Conservation (phyloP, 306 rosid genomes). For the Trifolium pratense region DNA sequence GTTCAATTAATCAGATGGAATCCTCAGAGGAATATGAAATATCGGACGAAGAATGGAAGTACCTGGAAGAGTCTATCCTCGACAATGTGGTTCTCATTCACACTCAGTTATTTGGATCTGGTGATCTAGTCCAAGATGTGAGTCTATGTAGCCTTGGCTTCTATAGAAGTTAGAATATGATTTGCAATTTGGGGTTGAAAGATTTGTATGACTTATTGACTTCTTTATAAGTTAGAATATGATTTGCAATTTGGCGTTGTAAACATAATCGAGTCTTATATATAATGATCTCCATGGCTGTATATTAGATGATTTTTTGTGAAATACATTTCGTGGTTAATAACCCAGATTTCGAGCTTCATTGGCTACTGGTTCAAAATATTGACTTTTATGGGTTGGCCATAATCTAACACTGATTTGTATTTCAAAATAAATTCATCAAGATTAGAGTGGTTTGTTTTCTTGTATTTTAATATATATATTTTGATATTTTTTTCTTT, state of each 20-base stretch:
- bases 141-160: constrained; percentile 43
- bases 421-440: not conserved
- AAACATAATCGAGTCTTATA: not conserved
- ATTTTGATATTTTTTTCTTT: not conserved
- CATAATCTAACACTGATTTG: not conserved
- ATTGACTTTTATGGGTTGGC: not conserved
- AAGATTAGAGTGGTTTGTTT: not conserved
- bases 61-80: constrained; percentile 67
- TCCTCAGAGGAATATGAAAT: constrained; percentile 52
- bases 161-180: not conserved
- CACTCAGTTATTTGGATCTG: constrained; percentile 74
- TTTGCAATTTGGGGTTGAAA: constrained; percentile 11
- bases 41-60: constrained; percentile 70
- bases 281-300: not conserved
- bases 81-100: constrained; percentile 62
- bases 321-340: not conserved
- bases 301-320: not conserved
- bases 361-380: not conserved
- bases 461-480: not conserved
- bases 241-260: not conserved
- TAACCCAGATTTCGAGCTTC: not conserved
- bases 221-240: constrained; percentile 3
- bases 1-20: constrained; percentile 57
- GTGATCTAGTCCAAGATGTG: constrained; percentile 64
- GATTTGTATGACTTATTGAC: constrained; percentile 18